Evolutionary conservation across 768 basidiomycete genomes (phyloP).

Genomic region (Naganishia randhawae): DNA sequence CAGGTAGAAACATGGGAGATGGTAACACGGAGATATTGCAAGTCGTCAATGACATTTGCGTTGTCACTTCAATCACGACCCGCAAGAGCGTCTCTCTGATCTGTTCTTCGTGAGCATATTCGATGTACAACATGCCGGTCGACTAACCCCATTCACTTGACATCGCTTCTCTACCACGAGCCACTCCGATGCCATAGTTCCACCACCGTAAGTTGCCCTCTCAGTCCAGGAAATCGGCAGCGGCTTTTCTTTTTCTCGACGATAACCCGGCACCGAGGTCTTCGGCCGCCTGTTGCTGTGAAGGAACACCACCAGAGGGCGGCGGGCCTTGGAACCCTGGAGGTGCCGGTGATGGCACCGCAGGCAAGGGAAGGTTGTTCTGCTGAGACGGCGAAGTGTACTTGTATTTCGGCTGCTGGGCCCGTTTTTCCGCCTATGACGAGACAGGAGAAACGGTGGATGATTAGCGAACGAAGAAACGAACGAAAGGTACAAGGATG

Average conservation of each 20-base stretch:
- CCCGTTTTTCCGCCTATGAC: conserved; percentile 47
- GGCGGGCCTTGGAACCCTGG: no score
- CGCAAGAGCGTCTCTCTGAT: neutral
- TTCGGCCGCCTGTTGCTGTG: conserved; percentile 21
- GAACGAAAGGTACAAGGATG: neutral
- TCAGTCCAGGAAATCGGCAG: conserved; percentile 62
- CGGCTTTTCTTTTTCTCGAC: conserved; percentile 47
- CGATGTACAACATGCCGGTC: neutral
- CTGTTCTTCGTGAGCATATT: neutral
- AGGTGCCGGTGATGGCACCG: no score
- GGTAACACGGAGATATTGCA: no score
- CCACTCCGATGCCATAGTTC: no score
- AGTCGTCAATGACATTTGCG: neutral
- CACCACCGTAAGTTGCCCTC: no score
- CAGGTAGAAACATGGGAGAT: no score
- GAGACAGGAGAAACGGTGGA: neutral
- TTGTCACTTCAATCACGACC: no score
- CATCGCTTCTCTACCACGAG: neutral
- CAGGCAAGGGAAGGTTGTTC: neutral
- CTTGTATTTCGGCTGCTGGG: conserved; percentile 44
- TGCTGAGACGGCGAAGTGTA: conserved; percentile 41
- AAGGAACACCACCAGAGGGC: neutral
- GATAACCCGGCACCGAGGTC: conserved; percentile 23
- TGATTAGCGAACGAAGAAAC: no score
- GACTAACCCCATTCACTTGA: neutral